Percentiles rank a stretch among this genome's conserved stretches.
Evolutionary conservation across 768 basidiomycete genomes (phyloP).

Genomic region (Hebeloma cylindrosporum): DNA sequence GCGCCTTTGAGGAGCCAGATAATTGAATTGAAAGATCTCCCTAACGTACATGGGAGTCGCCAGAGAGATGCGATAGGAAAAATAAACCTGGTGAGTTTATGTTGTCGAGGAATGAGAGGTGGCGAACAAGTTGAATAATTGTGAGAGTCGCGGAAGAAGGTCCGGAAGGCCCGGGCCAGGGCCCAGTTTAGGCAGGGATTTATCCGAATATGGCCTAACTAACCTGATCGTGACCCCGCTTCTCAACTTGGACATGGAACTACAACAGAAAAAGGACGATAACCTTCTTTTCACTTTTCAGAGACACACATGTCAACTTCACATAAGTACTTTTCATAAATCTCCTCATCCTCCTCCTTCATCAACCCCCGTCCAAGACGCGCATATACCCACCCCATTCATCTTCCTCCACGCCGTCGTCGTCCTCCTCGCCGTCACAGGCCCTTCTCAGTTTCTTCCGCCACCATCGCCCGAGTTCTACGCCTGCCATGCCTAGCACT

Average conservation of each 20-base stretch:
- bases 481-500: slow-evolving; percentile 22
- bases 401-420: slow-evolving; percentile 1
- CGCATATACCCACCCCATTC: not conserved
- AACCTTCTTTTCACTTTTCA: no score
- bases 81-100: no score
- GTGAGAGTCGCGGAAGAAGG: no score
- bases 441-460: slow-evolving; percentile 8
- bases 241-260: slow-evolving; percentile 11
- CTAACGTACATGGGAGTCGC: no score
- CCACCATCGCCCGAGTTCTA: not conserved
- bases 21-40: not conserved
- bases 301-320: no score
- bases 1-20: not conserved
- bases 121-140: no score
- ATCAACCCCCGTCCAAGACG: no score
- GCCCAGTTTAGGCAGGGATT: slow-evolving; percentile 7
- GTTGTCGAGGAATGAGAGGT: slow-evolving; percentile 3
- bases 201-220: no score
- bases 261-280: slow-evolving; percentile 9
- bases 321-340: no score
- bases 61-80: no score
- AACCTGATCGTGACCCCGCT: slow-evolving; percentile 3
- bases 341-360: no score
- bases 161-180: no score
- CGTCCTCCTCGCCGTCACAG: slow-evolving; percentile 11